Percentiles rank a stretch among this genome's conserved stretches.
Evolutionary conservation across 768 basidiomycete species (phyloP).

Genomic region (Calocybe gangraenosa): DNA sequence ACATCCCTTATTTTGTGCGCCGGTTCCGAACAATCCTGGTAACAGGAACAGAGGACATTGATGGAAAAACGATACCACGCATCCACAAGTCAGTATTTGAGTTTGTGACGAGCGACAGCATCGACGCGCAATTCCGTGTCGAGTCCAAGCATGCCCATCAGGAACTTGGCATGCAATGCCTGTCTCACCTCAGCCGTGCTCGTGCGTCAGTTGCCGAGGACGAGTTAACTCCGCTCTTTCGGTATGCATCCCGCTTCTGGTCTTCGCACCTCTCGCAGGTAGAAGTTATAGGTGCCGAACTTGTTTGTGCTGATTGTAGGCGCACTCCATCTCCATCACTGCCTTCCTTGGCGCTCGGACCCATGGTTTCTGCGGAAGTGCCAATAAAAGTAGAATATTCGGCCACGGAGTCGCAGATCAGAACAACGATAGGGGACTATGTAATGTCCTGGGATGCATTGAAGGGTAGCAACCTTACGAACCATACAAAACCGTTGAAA

Average conservation of each 20-base stretch:
- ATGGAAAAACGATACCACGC: neutral
- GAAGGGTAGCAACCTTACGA: neutral
- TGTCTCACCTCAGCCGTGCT: neutral
- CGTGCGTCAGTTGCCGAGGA: neutral
- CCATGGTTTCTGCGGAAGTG: neutral
- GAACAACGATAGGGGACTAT: too few species aligned
- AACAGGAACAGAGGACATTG: neutral
- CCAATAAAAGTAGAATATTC: neutral
- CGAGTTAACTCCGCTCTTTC: neutral
- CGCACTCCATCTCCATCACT: neutral
- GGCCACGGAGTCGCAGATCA: too few species aligned
- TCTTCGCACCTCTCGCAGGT: too few species aligned
- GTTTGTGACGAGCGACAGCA: constrained; percentile 1
- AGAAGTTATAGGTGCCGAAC: too few species aligned
- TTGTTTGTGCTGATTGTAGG: neutral
- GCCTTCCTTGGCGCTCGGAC: neutral
- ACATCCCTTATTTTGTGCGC: neutral
- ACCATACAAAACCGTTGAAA: too few species aligned
- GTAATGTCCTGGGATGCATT: too few species aligned
- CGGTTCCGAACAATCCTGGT: neutral
- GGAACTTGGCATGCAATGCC: neutral
- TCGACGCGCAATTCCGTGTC: neutral
- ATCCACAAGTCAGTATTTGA: neutral
- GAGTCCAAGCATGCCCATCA: neutral
- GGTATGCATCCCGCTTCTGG: too few species aligned